A percentile compares a stretch with the other conserved stretches of the same genome.
phyloP scores from a whole-genome alignment of 345 rosid genomes.

The Moricandia arvensis region DNA sequence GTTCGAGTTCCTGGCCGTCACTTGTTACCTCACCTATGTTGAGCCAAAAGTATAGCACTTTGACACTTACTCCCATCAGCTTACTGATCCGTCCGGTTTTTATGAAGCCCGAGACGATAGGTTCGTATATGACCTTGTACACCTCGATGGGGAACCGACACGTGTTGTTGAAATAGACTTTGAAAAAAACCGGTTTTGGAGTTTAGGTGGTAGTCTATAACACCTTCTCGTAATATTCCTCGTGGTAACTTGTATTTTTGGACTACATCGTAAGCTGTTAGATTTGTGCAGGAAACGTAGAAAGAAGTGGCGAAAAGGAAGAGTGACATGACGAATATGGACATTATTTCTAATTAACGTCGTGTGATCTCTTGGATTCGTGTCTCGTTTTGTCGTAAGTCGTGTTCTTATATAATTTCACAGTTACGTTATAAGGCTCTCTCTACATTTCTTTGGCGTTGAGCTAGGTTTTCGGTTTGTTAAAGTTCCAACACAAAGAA shows the following conservation, averaged over 20 bases:
- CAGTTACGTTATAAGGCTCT: not conserved
- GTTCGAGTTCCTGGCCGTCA: conserved; percentile 40
- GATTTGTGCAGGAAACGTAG: not conserved
- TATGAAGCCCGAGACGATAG: conserved; percentile 50
- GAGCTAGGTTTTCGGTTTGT: conserved; percentile 21
- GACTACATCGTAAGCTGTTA: conserved; percentile 49
- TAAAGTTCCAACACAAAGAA: conserved; percentile 2
- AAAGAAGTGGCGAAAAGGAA: not conserved
- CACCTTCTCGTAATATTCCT: conserved; percentile 67
- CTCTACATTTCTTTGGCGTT: conserved; percentile 19
- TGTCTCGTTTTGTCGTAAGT: not conserved
- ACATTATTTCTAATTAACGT: not conserved
- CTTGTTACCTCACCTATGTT: conserved; percentile 45
- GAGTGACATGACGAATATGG: conserved; percentile 9
- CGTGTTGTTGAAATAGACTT: conserved; percentile 36
- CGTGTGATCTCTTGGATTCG: not conserved
- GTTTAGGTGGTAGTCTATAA: conserved; percentile 52
- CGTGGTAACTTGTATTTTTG: conserved; percentile 48
- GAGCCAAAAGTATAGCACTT: conserved; percentile 58
- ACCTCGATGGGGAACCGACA: conserved; percentile 51
- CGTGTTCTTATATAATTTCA: not conserved
- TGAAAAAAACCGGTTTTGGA: conserved; percentile 49
- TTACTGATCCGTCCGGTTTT: conserved; percentile 38
- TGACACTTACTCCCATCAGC: conserved; percentile 56
- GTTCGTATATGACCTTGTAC: conserved; percentile 50